Conservation (phyloP, 1,284 basidiomycete species). For the Apiotrichum veenhuisii region DNA sequence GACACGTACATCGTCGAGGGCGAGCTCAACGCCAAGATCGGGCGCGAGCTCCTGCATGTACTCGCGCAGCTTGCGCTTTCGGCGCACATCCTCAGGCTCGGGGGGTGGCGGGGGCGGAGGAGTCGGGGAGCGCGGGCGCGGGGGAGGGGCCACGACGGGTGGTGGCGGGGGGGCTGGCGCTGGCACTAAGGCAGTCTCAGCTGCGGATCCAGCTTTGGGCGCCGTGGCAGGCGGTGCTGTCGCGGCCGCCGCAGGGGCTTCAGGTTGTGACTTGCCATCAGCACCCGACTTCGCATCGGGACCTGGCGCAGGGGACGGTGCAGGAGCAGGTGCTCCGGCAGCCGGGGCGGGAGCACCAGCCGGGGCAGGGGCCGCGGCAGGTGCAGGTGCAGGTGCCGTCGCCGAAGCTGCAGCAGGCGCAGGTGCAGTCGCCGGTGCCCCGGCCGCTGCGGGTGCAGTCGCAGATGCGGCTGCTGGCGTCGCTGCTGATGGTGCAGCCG, state of each 20-base stretch:
- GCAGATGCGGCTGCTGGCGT: neutral
- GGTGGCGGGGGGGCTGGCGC: no score
- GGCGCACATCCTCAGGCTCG: slow-evolving; percentile 28
- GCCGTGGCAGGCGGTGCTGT: no score
- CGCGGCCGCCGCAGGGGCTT: no score
- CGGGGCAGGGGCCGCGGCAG: neutral
- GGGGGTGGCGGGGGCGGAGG: slow-evolving; percentile 22
- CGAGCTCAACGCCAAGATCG: slow-evolving; percentile 36
- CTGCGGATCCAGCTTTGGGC: no score
- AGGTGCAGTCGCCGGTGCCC: neutral
- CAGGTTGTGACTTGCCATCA: no score
- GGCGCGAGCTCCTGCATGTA: slow-evolving; percentile 33
- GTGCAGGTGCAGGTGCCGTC: neutral
- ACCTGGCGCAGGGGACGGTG: neutral
- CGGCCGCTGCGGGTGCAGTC: neutral
- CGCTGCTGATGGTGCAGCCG: neutral
- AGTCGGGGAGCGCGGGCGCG: neutral
- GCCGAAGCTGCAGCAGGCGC: neutral
- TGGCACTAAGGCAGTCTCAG: no score
- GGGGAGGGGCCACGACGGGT: neutral
- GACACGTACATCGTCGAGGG: slow-evolving; percentile 34
- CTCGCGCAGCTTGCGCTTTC: slow-evolving; percentile 39
- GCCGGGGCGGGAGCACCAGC: neutral
- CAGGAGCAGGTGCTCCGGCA: neutral
- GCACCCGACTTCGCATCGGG: no score